Base-by-base conservation (phyloP, 23 red algal genomes). In the Gracilaria gracilis region DNA sequence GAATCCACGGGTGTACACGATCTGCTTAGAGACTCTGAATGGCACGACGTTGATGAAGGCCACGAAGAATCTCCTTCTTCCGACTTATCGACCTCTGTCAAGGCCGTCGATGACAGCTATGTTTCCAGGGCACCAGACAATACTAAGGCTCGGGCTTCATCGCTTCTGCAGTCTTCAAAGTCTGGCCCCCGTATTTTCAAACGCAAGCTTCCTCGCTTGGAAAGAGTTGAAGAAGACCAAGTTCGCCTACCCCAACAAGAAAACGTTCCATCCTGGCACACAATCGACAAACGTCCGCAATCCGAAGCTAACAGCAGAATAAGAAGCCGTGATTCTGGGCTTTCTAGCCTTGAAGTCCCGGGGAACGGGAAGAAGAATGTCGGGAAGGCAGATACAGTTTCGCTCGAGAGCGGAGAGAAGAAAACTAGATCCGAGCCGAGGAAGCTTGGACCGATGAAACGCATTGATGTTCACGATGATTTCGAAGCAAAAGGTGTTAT, bases 1-100 rank as follows among this genome's bases (percentile, higher is more conserved):
- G 64, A 69, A 69, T 69, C 64, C 29, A 69, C 64, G 19, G 64
- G 64, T 69, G 64, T 69, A 15, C 28, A 69, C 16, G 64, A 69
- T 32, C 32, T 36, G 31, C 37, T 69, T 32, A 36, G 64, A 38
- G 64, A 69, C 17, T 1, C 51, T 20, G 51, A 15, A 17, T 32
- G 17, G 37, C 64, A 38, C 8, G 16, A 69, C 19, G 32, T 37
- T 2, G 0, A 69, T 17, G 31, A 36, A 20, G 64, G 11, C 27
- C 9, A 36, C 28, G 16, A 36, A 14, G 14, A 69, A 20, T 31
- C 9, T 7, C 32, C 64, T 4, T 31, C 59, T 20, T 38, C 64
- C 16, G 32, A 69, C 12, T 32, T 36, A 14, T 69, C 64, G 13
- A 7, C 31, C 1, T 36, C 2, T 3, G 64, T 36, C 33, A 2